Base-by-base conservation (phyloP, 2,329 filamentous ascomycete genomes). In the Pezicula carpinea region DNA sequence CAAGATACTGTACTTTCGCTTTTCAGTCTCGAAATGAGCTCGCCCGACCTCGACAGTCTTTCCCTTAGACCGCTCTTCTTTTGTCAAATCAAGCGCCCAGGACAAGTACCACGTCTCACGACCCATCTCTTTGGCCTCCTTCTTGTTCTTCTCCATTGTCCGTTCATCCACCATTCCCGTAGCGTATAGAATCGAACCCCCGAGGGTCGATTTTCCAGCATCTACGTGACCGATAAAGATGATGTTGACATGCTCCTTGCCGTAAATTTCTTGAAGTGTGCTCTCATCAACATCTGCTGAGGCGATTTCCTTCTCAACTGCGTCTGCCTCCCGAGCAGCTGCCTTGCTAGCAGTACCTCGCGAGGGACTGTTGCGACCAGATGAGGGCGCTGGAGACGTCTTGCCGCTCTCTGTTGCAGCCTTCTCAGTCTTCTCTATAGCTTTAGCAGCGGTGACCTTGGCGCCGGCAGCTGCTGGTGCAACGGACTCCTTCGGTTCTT, bases 131-230 rank as follows among this genome's bases (percentile, higher is more conserved):
- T 96, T 97, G 43, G 93, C 92, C 62, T 99, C 95, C 59, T 82
- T 83, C 79, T 92, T 96, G 76, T 96, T 96, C 72, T 99, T 99
- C 45, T 99, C 93, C 77, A 99, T 82, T 31, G 93, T 99, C 66
- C 93, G 83, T 70, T 99, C 90, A 63, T 99, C 95, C n/a, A 99
- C 93, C 93, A 97, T 99, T 51, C 93, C 93, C 5, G 92, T 96
- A 44, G 82, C 83, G 67, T 93, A 96, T 13, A 99, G 76, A 53
- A 99, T 95, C 44, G 88, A 88, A 43, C 93, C 93, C 64, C 93
- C 93, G 5, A 99, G 77, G 3, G 93, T 99, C 33, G 90, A 96
- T 74, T 99, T 99, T 59, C 93, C 93, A 44, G 93, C 93, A 73
- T 99, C 93, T 60, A 99, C 95, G 76, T 99, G 93, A 43, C 93